phyloP scores from a whole-genome alignment of 2,329 filamentous ascomycete species.

The Coniosporium tulheliwenetii region DNA sequence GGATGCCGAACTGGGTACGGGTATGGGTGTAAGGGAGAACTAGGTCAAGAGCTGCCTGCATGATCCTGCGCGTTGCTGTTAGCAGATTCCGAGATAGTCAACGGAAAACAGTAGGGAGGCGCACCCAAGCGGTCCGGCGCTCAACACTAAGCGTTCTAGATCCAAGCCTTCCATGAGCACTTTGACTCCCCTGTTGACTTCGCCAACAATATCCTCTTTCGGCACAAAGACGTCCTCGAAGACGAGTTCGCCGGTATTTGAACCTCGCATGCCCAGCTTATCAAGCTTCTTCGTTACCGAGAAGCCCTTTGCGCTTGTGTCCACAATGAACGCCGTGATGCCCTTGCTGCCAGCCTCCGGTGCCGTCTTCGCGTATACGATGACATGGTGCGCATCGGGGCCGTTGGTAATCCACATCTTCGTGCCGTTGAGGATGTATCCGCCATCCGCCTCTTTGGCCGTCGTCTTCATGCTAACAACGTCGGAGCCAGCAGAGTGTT shows the following conservation, averaged over 20 bases:
- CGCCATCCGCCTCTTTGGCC: conserved; percentile 66
- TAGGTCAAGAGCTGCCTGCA: conserved; percentile 81
- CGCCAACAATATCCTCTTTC: conserved; percentile 62
- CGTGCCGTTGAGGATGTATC: conserved; percentile 71
- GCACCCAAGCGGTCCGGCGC: conserved; percentile 69
- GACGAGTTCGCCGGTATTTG: conserved; percentile 85
- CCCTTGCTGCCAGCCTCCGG: conserved; percentile 71
- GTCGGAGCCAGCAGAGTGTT: conserved; percentile 80
- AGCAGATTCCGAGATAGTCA: not conserved
- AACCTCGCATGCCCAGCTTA: conserved; percentile 96
- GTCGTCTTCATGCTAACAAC: conserved; percentile 91
- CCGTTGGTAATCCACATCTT: conserved; percentile 99
- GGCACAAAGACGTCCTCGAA: conserved; percentile 89
- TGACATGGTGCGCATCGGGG: conserved; percentile 78
- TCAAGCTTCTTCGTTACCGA: conserved; percentile 81
- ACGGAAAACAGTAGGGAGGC: conserved; percentile 1
- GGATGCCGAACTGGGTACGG: conserved; percentile 72
- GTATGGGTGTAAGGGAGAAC: conserved; percentile 79
- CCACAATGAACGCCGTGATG: conserved; percentile 88
- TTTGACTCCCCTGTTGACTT: conserved; percentile 65
- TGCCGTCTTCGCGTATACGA: conserved; percentile 94
- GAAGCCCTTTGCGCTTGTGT: conserved; percentile 56
- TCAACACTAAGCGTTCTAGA: conserved; percentile 81
- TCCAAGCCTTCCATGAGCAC: conserved; percentile 96
- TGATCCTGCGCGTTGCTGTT: conserved; percentile 36